These are phyloP conservation scores for Xylaria grammica DNA, from an alignment of 495 filamentous ascomycete genomes.

Conservation along the genomic window DNA sequence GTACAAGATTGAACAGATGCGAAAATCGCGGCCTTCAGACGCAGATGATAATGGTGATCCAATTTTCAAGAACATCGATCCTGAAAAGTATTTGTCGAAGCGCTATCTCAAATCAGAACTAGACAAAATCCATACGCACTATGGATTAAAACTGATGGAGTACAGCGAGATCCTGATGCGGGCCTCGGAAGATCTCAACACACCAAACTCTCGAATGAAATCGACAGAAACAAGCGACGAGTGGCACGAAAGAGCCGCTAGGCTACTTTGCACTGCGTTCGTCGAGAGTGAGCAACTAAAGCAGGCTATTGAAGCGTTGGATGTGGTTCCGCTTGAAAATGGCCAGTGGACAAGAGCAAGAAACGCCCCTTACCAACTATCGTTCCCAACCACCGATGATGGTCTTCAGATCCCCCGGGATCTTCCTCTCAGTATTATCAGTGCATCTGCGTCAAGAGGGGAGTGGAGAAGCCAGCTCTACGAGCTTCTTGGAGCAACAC, in stretches of 20 bases:
- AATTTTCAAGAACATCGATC: not conserved
- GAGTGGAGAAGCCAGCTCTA: not conserved
- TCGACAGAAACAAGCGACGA: not conserved
- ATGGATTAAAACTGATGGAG: not conserved
- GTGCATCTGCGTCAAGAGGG: not conserved
- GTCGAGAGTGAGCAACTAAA: not conserved
- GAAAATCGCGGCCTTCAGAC: not conserved
- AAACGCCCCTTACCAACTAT: constrained; percentile 23
- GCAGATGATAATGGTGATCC: not conserved
- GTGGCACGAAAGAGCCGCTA: not conserved
- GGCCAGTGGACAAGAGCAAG: constrained; percentile 22
- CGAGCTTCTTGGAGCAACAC: not conserved
- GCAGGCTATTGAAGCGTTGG: constrained; percentile 18
- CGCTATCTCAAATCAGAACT: not conserved
- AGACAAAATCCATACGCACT: not conserved
- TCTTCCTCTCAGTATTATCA: not conserved
- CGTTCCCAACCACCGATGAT: not conserved
- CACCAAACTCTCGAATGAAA: not conserved
- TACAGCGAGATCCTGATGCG: not conserved
- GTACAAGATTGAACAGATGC: not conserved
- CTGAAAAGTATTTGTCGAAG: not conserved
- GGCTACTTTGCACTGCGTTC: not conserved
- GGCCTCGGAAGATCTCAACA: not conserved
- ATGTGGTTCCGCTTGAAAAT: constrained; percentile 22
- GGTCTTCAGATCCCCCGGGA: not conserved